phyloP scores from a whole-genome alignment of 2,329 filamentous ascomycete genomes.

The Chrysoporthe deuterocubensis region DNA sequence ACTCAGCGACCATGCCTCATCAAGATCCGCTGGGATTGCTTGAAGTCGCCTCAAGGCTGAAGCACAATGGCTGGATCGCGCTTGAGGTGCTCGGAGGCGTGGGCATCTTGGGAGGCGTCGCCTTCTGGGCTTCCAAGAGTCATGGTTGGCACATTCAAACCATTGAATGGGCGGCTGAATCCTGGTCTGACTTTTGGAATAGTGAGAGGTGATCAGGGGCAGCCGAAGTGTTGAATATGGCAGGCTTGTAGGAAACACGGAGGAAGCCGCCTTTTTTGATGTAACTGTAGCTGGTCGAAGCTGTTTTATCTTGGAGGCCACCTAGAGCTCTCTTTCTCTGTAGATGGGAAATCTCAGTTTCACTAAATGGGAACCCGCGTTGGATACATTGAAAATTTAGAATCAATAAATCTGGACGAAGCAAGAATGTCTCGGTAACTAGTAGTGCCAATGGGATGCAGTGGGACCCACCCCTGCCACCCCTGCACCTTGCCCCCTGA shows the following conservation, averaged over 20 bases:
- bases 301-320: constrained; percentile 6
- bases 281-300: background rate
- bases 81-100: constrained; percentile 76
- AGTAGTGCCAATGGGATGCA: background rate
- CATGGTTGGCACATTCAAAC: constrained; percentile 36
- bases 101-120: constrained; percentile 73
- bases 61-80: constrained; percentile 66
- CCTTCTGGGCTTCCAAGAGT: constrained; percentile 58
- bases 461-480: background rate
- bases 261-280: background rate
- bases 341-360: constrained; percentile 11
- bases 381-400: background rate
- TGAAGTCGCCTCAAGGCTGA: constrained; percentile 68
- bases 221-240: background rate
- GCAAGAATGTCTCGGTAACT: background rate
- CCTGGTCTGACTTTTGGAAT: constrained; percentile 39
- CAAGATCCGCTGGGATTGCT: constrained; percentile 82
- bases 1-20: constrained; percentile 38
- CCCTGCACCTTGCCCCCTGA: background rate
- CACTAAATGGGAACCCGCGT: constrained; percentile 7
- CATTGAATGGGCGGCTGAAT: constrained; percentile 35
- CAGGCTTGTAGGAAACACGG: background rate
- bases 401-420: background rate
- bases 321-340: background rate
- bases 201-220: constrained; percentile 28